A percentile compares a stretch with the other conserved stretches of the same genome.
These are phyloP conservation scores for Teratosphaeria nubilosa DNA, from an alignment of 2,329 filamentous ascomycete genomes.

Conservation along the genomic window DNA sequence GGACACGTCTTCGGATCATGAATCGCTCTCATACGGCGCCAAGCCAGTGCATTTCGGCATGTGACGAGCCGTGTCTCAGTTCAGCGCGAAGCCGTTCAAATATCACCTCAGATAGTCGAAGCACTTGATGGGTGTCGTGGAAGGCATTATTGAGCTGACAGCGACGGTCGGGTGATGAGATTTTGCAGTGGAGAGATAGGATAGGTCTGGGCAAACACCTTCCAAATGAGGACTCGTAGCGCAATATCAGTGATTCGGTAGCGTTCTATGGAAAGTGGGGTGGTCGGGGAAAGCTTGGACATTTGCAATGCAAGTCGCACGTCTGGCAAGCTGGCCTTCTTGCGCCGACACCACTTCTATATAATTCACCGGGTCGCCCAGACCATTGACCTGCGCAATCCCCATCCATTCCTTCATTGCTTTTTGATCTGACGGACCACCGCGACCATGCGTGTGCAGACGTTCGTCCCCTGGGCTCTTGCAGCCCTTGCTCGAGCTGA, in stretches of 20 bases:
- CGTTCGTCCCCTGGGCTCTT: constrained; percentile 59
- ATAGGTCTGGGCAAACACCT: no score
- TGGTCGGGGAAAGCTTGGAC: not conserved
- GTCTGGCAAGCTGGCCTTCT: not conserved
- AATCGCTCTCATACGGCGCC: not conserved
- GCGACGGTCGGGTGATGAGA: not conserved
- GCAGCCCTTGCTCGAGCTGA: constrained; percentile 63
- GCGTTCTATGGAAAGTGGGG: not conserved
- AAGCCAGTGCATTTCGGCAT: not conserved
- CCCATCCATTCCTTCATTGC: not conserved
- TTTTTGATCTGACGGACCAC: not conserved
- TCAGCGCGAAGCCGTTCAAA: not conserved
- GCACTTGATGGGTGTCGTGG: not conserved
- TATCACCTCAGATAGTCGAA: not conserved
- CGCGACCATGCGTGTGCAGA: constrained; percentile 63
- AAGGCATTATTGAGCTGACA: not conserved
- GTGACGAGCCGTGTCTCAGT: not conserved
- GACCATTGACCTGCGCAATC: not conserved
- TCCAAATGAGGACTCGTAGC: not conserved
- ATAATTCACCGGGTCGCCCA: not conserved
- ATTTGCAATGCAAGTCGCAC: not conserved
- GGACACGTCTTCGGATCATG: not conserved
- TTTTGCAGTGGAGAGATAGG: no score
- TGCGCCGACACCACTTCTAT: not conserved
- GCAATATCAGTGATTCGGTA: not conserved